Evolutionary conservation across 148 eudicot genomes (phyloP), one percentile per base, ranked within the genome.

Genomic region (Fagopyrum tataricum): DNA sequence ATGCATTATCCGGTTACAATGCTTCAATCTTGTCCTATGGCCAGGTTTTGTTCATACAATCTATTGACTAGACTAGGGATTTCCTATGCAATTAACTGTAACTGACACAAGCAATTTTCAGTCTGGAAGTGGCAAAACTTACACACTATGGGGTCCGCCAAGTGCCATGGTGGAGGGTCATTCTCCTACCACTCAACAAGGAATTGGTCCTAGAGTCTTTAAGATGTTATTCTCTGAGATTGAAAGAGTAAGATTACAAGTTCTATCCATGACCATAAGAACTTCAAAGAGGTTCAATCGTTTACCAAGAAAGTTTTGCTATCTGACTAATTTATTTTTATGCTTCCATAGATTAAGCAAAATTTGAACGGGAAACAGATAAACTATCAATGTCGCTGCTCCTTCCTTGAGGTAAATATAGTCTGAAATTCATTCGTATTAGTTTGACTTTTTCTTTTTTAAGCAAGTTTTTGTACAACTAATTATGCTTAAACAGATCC

Each of bases 81-180:
- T 64, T 31, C 39, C 39, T 64, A 64, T 64, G 43, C 26, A 64
- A 64, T 31, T 15, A 31, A 31, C 37, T 64, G 69, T 1, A 31
- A 37, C 18, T 43, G 23, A 70, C 52, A 70, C 20, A 31, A 21
- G 21, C 8, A 71, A 72, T 71, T 49, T 76, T 20, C 23, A 96
- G 99, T 86, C 92, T 82, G 99, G 99, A 80, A 92, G 96, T 82
- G 97, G 97, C 6, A 96, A 96, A 83, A 87, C 96, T 44, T 96
- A 90, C 88, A 92, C 99, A 20, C 80, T 96, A 90, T 96, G 99
- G 97, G 99, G 99, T 49, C 99, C 96, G 0, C 96, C 89, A 23
- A 89, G 96, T 37, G 92, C 94, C 44, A 90, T 96, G 96, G 90
- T 96, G 41, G 94, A 92, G 67, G 88, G 85, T 71, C 91, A 85